Percentiles rank a stretch among this genome's conserved stretches.
phyloP scores from a whole-genome alignment of 441 rosid species.

The Corymbia citriodora region DNA sequence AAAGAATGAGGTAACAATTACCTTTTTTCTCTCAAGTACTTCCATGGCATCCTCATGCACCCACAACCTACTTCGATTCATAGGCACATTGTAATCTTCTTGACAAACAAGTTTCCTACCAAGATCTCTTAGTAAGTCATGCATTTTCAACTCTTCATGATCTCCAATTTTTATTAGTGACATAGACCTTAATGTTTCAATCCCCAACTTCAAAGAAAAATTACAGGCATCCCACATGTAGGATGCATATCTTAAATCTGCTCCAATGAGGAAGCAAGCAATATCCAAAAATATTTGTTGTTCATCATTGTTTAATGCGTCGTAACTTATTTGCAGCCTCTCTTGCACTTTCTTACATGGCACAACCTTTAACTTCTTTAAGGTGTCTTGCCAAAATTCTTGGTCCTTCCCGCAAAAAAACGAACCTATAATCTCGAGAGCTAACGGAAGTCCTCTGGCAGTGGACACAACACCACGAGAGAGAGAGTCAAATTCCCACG shows the following conservation, averaged over 20 bases:
- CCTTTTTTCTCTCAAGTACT: not conserved
- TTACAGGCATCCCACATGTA: accelerated
- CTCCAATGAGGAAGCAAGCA: not conserved
- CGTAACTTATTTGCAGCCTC: not conserved
- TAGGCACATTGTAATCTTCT: accelerated
- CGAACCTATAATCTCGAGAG: not conserved
- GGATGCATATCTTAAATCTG: not conserved
- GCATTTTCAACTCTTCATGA: not conserved
- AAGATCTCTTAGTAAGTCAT: not conserved
- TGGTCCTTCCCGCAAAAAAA: accelerated
- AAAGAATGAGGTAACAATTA: accelerated
- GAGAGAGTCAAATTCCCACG: accelerated
- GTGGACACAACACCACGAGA: accelerated
- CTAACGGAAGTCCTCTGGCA: not conserved
- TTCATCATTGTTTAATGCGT: accelerated
- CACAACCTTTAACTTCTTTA: accelerated
- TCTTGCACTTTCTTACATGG: accelerated
- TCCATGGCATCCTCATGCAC: no score
- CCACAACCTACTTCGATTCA: not conserved
- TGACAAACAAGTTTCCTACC: not conserved
- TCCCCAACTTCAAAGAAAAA: accelerated
- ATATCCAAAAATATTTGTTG: not conserved
- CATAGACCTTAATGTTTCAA: not conserved
- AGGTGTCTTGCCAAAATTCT: accelerated
- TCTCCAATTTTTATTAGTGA: not conserved